Conservation (phyloP, 495 filamentous ascomycete genomes). For the Lentithecium fluviatile region DNA sequence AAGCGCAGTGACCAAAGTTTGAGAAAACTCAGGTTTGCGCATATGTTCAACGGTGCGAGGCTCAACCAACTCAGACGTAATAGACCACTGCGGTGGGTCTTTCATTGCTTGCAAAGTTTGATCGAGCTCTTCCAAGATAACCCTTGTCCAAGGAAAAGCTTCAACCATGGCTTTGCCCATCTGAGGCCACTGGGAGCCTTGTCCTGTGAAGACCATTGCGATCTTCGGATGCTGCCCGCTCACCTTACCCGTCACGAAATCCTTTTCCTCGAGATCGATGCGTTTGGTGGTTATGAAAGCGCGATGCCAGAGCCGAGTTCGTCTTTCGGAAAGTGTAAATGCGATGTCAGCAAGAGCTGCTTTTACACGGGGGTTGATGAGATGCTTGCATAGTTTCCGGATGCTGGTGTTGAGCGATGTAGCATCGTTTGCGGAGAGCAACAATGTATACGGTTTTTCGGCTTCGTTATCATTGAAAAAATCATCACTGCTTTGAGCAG, state of each 20-base stretch:
- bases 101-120: constrained; percentile 4
- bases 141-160: background rate
- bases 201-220: constrained; percentile 52
- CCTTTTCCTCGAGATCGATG: background rate
- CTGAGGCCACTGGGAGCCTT: constrained; percentile 65
- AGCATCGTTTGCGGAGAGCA: constrained; percentile 18
- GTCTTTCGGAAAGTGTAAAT: constrained; percentile 1
- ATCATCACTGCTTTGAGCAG: background rate
- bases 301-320: background rate
- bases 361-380: background rate
- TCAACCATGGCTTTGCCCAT: constrained; percentile 50
- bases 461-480: background rate
- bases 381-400: background rate
- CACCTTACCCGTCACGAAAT: constrained; percentile 20
- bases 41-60: background rate
- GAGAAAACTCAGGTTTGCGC: constrained; percentile 25
- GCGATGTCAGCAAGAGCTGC: constrained; percentile 1
- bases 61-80: background rate
- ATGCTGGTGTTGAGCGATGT: constrained; percentile 1
- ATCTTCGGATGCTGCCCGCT: background rate
- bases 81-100: constrained; percentile 15
- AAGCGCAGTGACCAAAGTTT: constrained; percentile 12
- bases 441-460: constrained; percentile 17
- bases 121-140: constrained; percentile 9
- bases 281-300: background rate